Conservation (phyloP, 306 rosid genomes). For the Gastrolobium bilobum region DNA sequence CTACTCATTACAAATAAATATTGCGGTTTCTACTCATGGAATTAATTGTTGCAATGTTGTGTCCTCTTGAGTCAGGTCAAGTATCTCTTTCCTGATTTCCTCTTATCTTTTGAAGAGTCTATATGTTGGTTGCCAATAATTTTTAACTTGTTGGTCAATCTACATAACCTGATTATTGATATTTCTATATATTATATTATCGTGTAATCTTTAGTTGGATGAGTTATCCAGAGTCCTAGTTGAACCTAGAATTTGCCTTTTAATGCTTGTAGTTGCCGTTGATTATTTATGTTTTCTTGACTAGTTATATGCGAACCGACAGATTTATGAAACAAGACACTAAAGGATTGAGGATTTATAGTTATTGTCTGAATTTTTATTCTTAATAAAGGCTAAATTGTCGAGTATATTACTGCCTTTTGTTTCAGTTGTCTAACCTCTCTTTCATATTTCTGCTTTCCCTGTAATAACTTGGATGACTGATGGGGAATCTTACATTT, state of each 20-base stretch:
- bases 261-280: neutral
- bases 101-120: constrained; percentile 13
- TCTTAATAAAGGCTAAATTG: neutral
- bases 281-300: constrained; percentile 4
- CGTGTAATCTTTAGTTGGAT: constrained; percentile 13
- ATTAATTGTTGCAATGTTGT: constrained; percentile 20
- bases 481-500: constrained; percentile 48
- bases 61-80: constrained; percentile 2
- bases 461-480: constrained; percentile 16
- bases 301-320: neutral
- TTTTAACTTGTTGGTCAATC: neutral
- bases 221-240: constrained; percentile 3
- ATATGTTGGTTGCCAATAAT: neutral
- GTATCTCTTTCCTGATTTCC: constrained; percentile 11
- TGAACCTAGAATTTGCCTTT: constrained; percentile 27
- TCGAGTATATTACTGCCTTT: constrained; percentile 9
- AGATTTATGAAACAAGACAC: neutral
- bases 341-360: neutral
- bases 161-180: neutral
- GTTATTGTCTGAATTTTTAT: neutral
- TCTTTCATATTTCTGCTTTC: constrained; percentile 2
- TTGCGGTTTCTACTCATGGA: neutral
- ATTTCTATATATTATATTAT: neutral
- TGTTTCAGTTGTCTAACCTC: neutral
- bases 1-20: constrained; percentile 1